These are phyloP conservation scores for Zizania palustris DNA, from an alignment of 202 grass and related monocot species.

Conservation along the genomic window DNA sequence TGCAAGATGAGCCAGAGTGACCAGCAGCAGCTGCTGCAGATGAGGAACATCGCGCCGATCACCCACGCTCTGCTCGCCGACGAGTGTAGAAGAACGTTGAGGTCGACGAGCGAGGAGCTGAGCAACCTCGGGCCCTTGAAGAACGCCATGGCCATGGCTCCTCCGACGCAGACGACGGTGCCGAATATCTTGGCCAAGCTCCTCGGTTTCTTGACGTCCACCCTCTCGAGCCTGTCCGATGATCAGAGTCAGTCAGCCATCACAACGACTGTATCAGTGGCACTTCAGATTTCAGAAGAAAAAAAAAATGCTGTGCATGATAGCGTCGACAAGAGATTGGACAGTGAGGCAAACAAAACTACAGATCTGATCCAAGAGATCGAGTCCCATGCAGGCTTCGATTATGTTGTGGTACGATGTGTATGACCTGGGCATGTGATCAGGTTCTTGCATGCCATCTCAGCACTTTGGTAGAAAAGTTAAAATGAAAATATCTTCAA, in stretches of 20 bases:
- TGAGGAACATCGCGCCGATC: constrained; percentile 47
- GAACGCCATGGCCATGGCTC: constrained; percentile 71
- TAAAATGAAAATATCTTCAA: too few species aligned
- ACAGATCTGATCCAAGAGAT: too few species aligned
- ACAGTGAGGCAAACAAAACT: too few species aligned
- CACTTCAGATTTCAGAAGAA: not conserved
- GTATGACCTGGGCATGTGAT: not conserved
- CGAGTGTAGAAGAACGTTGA: constrained; percentile 14
- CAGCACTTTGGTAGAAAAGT: not conserved
- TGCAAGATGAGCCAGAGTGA: constrained; percentile 85
- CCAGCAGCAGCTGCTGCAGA: constrained; percentile 72
- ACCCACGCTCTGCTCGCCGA: constrained; percentile 38
- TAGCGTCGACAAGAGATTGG: not conserved
- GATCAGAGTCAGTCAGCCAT: not conserved
- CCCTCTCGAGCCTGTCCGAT: constrained; percentile 53
- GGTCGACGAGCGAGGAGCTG: not conserved
- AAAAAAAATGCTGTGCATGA: not conserved
- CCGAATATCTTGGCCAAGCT: constrained; percentile 75
- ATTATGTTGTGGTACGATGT: not conserved
- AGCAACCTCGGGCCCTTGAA: constrained; percentile 70
- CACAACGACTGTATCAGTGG: not conserved
- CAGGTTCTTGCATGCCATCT: not conserved
- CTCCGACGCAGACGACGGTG: constrained; percentile 60
- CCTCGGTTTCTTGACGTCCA: constrained; percentile 50
- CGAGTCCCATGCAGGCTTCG: not conserved